Base-by-base conservation (phyloP, 306 rosid species). In the Quercus rubra region DNA sequence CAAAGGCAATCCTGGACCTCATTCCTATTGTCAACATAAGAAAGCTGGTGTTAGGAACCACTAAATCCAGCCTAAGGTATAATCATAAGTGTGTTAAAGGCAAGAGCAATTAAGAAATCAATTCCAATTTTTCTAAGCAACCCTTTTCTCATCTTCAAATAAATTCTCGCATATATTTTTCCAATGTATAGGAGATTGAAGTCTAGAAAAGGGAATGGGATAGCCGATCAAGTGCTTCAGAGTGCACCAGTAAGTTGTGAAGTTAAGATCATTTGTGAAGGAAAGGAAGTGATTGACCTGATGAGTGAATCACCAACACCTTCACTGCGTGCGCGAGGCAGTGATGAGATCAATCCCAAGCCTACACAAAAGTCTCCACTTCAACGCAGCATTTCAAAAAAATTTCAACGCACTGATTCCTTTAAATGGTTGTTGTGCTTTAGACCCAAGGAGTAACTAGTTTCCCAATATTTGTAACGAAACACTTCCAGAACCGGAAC, bases 341-440 rank as follows among this genome's bases (percentile, higher is more conserved):
- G 8, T 28, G 83, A 43, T 77, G 82, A 77, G 46, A 41, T 7
- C 17, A 25, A 73, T 71, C 85, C 90, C 84, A 82, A 81, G 59
- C 67, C 78, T 19, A 31, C 75, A 21, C 80, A 77, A 75, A 74
- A 75, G 17, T 13, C 17, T 41, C 46, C 46, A 41, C 12, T 41
- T 41, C 46, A 8, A 41, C 46, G 46, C 46, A 41, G 46, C 12
- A 41, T 2, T 41, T 41, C 46, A 41, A 41, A 41, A 25, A 70
- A 81, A 67, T 78, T 79, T 62, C 82, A 72, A 68, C 83, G 68
- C 27, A 82, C 83, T 56, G 80, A 49, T 49, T 73, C 90, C 5
- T 71, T 82, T 75, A 90, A 96, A 1, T 92, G 93, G 41, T 83
- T 78, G 79, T 94, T 78, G 79, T 94, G 96, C 68, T 94, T 93